phyloP scores from a whole-genome alignment of 148 eudicot species.

The Chenopodium album region DNA sequence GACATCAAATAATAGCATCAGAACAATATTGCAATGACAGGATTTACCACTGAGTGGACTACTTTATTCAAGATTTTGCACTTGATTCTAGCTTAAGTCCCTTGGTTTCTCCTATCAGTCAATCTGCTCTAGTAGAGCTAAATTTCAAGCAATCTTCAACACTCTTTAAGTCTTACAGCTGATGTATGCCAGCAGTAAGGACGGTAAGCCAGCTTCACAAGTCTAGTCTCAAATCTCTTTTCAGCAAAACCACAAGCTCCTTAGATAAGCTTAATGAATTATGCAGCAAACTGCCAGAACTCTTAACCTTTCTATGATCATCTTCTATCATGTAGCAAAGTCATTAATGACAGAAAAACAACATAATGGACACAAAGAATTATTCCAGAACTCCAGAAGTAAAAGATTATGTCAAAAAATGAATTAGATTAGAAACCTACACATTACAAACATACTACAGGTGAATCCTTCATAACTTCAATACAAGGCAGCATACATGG shows the following conservation, averaged over 20 bases:
- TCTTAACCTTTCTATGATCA: not conserved
- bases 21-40: too few relatives aligned
- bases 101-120: not conserved
- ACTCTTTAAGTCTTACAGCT: too few relatives aligned
- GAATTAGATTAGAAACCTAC: constrained; percentile 3
- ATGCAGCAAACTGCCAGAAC: too few relatives aligned
- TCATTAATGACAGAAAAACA: not conserved
- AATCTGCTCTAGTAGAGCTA: not conserved
- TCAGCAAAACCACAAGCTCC: too few relatives aligned
- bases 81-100: not conserved
- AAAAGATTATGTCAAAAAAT: too few relatives aligned
- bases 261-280: too few relatives aligned
- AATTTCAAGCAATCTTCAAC: not conserved
- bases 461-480: not conserved
- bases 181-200: too few relatives aligned
- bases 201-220: too few relatives aligned
- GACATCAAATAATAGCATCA: too few relatives aligned
- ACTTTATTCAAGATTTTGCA: too few relatives aligned
- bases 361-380: not conserved
- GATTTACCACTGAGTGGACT: too few relatives aligned
- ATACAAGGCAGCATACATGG: not conserved
- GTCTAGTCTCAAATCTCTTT: too few relatives aligned
- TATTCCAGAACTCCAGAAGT: not conserved
- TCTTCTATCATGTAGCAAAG: not conserved
- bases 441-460: not conserved